phyloP scores from a whole-genome alignment of 257 asterid species.

The Cruciata laevipes region DNA sequence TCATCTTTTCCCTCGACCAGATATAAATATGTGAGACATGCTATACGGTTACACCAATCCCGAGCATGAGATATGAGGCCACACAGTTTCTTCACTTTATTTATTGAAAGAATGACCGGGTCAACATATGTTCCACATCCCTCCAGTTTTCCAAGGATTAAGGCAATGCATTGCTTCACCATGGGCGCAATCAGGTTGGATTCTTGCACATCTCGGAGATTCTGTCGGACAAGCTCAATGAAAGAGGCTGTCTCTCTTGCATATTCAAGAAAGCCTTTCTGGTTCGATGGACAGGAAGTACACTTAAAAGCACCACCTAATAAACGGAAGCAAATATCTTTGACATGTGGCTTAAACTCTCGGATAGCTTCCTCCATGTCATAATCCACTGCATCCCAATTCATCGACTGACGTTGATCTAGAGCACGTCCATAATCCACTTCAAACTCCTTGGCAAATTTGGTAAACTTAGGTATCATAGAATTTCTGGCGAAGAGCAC shows the following conservation, averaged over 20 bases:
- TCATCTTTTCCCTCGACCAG: neutral
- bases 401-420: no score
- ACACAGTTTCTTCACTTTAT: no score
- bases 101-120: no score
- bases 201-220: neutral
- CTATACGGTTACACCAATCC: no score
- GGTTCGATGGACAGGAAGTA: neutral
- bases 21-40: neutral
- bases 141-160: neutral
- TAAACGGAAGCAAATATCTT: neutral
- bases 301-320: neutral
- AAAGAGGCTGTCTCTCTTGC: neutral
- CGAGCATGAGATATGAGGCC: no score
- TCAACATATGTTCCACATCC: neutral
- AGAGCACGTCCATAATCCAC: no score
- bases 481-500: no score
- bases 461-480: no score
- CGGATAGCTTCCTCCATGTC: neutral
- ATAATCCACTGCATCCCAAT: neutral
- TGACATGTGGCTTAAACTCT: neutral
- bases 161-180: neutral
- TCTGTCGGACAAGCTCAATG: neutral
- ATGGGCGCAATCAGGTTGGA: neutral
- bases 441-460: no score
- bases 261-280: neutral